phyloP scores from a whole-genome alignment of 768 basidiomycete species.

The Tricholoma terreum region DNA sequence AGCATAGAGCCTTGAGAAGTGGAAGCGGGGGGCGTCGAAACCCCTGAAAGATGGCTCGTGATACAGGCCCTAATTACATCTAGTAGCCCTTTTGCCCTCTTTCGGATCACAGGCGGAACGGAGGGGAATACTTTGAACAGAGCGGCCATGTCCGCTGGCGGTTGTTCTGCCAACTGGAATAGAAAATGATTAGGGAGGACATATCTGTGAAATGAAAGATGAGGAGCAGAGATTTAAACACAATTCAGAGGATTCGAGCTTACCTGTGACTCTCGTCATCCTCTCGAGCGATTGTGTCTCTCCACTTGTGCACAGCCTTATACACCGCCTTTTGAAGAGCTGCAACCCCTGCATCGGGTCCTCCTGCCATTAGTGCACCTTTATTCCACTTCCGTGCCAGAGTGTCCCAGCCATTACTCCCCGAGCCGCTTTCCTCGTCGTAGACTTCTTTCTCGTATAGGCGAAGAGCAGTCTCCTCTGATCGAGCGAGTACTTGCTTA shows the following conservation, averaged over 20 bases:
- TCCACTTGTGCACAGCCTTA: conserved; percentile 74
- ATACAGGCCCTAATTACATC: conserved; percentile 56
- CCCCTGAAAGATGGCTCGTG: conserved; percentile 26
- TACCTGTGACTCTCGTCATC: conserved; percentile 87
- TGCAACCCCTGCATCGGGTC: conserved; percentile 31
- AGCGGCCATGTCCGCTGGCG: conserved; percentile 62
- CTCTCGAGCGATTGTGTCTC: conserved; percentile 72
- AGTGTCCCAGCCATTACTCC: conserved; percentile 73
- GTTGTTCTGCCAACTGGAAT: conserved; percentile 68
- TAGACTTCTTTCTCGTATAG: conserved; percentile 69
- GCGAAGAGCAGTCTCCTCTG: conserved; percentile 72
- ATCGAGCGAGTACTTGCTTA: conserved; percentile 64
- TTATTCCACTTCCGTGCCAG: conserved; percentile 86
- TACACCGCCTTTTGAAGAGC: conserved; percentile 61
- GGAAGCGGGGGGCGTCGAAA: not conserved
- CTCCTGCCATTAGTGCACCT: conserved; percentile 39
- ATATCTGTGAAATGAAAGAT: conserved; percentile 42
- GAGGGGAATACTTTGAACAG: conserved; percentile 58
- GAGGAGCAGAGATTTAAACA: conserved; percentile 1
- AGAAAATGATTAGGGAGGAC: conserved; percentile 73
- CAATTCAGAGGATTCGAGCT: conserved; percentile 18
- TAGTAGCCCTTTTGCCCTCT: conserved; percentile 60
- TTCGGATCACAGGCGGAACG: conserved; percentile 61
- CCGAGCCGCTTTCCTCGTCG: conserved; percentile 60
- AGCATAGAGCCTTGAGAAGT: not conserved